Base-by-base conservation (phyloP, 768 basidiomycete species). In the Tricholoma terreum region DNA sequence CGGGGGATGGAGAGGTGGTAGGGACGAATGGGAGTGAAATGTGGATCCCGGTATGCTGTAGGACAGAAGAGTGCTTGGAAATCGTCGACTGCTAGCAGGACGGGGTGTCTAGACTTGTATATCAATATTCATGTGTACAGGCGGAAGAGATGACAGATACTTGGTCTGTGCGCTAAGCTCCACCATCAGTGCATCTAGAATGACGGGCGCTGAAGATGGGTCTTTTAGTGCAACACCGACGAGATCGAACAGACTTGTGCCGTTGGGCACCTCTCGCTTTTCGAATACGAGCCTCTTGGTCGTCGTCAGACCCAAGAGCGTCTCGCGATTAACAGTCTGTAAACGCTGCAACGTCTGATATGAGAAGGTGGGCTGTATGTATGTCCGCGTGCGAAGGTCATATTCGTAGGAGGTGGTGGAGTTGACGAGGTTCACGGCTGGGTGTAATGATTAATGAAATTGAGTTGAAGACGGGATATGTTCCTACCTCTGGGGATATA, bases 41-140 rank as follows among this genome's bases (percentile, higher is more conserved):
- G 84, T 11, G 89, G 89, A 56, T 91, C 86, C 22, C 84, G 82
- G 72, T 95, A 95, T 24, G 73, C 66, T 0, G 88, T 83, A 46
- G 76, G 73, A 66, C 81, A 76, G 65, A 90, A 93, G 22, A 97
- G 70, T 0, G 91, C 80, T 69, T 96, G 94, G 69, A 92, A 84
- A 63, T 96, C 94, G 61, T 97, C 94, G 1, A 95, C 77, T 0
- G 93, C 94, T 30, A 95, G 73, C 6, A 97, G 68, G 2, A 96
- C 88, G 0, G 92, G 92, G 64, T 78, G 75, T 43, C 92, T 94
- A 57, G 9, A 24, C 8, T 51, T 2, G 53, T 19, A 22, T 15
- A 27, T 61, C 17, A 52, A 54, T 48, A 14, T 12, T 30, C 14
- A 17, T 1, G 22, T 17, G 17, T 54, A 2, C 12, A 14, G 21